Conservation (phyloP, 495 filamentous ascomycete species). For the Staphylotrichum longicolle region DNA sequence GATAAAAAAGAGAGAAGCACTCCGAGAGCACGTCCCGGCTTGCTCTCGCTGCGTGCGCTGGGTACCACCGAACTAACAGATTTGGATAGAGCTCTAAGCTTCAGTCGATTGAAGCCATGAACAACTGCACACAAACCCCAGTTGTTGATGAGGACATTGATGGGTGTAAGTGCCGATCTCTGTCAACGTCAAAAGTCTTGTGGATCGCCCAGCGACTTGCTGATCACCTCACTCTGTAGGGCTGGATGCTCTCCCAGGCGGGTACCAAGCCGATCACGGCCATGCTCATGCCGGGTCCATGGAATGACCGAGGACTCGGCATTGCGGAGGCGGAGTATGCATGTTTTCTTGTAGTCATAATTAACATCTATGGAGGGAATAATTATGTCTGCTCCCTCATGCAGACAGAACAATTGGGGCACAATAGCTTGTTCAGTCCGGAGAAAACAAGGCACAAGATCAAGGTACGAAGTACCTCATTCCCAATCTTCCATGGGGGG, state of each 20-base stretch:
- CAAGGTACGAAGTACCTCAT: too few relatives aligned
- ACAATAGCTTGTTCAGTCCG: too few relatives aligned
- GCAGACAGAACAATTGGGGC: too few relatives aligned
- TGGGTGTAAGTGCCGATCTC: slow-evolving; percentile 6
- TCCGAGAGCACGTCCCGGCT: too few relatives aligned
- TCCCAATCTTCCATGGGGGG: too few relatives aligned
- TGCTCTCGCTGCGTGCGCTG: too few relatives aligned
- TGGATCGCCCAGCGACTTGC: background rate
- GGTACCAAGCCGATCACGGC: background rate
- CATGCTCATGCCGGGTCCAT: background rate
- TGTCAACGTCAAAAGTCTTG: too few relatives aligned
- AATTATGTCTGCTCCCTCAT: too few relatives aligned
- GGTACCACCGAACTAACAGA: too few relatives aligned
- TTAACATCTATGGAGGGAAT: too few relatives aligned
- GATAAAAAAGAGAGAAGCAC: too few relatives aligned
- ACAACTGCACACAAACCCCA: background rate
- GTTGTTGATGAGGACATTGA: slow-evolving; percentile 7
- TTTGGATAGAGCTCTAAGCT: background rate
- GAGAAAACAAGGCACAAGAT: too few relatives aligned
- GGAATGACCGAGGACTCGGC: background rate
- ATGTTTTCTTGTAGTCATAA: background rate
- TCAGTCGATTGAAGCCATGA: slow-evolving; percentile 3
- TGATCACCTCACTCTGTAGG: background rate
- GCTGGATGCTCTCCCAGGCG: background rate
- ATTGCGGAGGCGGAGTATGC: background rate